Base-by-base conservation (phyloP, 1,139 yeast species). In the Candida tunisiensis region DNA sequence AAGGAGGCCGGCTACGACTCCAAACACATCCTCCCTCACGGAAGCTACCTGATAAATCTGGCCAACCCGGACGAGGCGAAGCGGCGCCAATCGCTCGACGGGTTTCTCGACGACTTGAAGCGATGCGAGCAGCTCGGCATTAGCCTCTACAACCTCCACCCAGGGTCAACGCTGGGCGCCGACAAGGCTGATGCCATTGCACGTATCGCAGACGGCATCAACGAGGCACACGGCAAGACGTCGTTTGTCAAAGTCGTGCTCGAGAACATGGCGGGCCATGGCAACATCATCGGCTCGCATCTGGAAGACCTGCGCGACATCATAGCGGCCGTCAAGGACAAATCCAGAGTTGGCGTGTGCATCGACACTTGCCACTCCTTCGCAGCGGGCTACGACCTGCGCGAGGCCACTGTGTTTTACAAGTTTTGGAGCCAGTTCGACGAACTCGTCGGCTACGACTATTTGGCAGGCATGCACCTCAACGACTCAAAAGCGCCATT, bases 191-290 rank as follows among this genome's bases (percentile, higher is more conserved):
- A 58, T 16, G 80, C 92, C 1, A 53, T 85, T 27, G 53, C 53
- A 28, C 66, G 70, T 31, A 57, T 88, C 36, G 95, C 96, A 0
- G 60, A 60, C 11, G 75, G 78, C 36, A 73, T 88, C 39, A 88
- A 91, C 48, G 60, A 55, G 23, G 95, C 93, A 5, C 74, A 79
- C 25, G 52, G 55, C 17, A 71, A 70, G 31, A 88, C 98, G 0
- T 42, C 53, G 5, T 74, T 71, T 44, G 96, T 88, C 19, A 82
- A 74, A 45, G 74, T 88, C 27, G 93, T 88, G 8, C 63, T 91
- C 32, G 99, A 88, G 47, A 88, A 88, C 46, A 88, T 91, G 98
- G 95, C 98, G 0, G 98, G 98, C 8, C 93, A 83, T 40, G 77
- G 79, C 35, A 33, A 45, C 12, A 62, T 85, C 33, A 77, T 88